Conservation (phyloP, 2,329 filamentous ascomycete genomes). For the Diaporthe capsici region DNA sequence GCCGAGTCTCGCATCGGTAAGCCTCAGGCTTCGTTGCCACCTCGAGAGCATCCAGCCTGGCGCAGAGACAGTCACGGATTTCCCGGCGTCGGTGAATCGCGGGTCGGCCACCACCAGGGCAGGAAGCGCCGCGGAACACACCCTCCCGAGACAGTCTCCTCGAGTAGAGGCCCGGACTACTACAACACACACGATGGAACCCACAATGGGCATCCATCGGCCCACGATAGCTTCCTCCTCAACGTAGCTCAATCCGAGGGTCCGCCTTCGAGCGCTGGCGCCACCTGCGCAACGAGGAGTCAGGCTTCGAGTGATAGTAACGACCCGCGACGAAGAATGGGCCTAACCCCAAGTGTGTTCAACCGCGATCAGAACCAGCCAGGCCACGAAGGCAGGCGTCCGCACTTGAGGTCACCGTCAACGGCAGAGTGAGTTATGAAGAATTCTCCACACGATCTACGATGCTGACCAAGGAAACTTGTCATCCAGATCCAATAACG, state of each 20-base stretch:
- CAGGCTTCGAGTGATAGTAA: conserved; percentile 11
- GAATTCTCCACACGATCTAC: not conserved
- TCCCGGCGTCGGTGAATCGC: not conserved
- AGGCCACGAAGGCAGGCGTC: not conserved
- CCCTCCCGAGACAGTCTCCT: not conserved
- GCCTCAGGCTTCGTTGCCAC: not conserved
- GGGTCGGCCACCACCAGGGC: not conserved
- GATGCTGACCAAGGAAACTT: not conserved
- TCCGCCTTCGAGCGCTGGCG: conserved; percentile 26
- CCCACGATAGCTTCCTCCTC: not conserved
- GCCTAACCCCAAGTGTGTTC: not conserved
- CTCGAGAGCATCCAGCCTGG: not conserved
- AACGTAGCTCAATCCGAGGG: conserved; percentile 1
- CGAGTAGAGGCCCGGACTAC: not conserved
- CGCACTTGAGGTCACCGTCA: not conserved
- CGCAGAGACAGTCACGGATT: conserved; percentile 2
- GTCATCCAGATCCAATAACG: not conserved
- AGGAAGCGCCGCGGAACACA: not conserved
- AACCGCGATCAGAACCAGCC: not conserved
- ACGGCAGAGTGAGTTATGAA: not conserved
- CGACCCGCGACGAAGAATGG: not conserved
- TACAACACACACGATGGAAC: conserved; percentile 17
- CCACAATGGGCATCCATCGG: not conserved
- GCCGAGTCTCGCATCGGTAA: conserved; percentile 32
- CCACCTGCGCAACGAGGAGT: conserved; percentile 39